Evolutionary conservation across 768 basidiomycete species (phyloP), one percentile per base, ranked within the genome.

Genomic region (Leccinum variicolor): DNA sequence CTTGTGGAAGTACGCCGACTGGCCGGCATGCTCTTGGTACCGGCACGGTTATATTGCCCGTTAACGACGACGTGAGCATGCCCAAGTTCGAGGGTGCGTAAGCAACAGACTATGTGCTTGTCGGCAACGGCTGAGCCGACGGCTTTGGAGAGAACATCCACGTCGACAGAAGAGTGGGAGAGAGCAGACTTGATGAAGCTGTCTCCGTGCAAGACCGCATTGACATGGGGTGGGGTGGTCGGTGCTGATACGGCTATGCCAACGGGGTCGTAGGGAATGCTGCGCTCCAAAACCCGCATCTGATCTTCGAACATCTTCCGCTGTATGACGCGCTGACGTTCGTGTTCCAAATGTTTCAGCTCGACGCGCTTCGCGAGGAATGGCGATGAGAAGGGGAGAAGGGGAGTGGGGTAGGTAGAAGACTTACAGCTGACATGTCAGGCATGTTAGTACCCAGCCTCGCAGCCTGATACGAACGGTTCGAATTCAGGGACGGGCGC

Each of bases 301-400:
- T 97, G 94, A 66, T 96, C 92, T 75, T 98, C 95, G 73, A 98
- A 98, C 66, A 92, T 75, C 74, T 86, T 89, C 69, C 94, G 87
- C 71, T 96, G 94, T 45, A 91, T 71, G 39, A 77, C 76, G 60
- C 94, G 91, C 74, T 94, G 92, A 52, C 91, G 86, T 74, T 97
- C 94, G 69, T 98, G 93, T 57, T 73, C 75, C 62, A 90, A 76
- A 64, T 93, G 89, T 72, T 94, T 97, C 68, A 93, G 79, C 71
- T 95, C 92, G 61, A 94, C 87, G 66, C 91, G 90, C 89, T 92
- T 74, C 46, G 46, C 6, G 45, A 55, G 31, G 53, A 60, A 58
- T 21, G 55, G 10, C 47, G 36, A 51, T 56, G 49, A 64, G 60
- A 52, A n/a, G 3, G 55, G 3, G 13, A 36, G 6, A 46, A 33